Conservation (phyloP, 495 filamentous ascomycete species). For the Polyplosphaeria fusca region DNA sequence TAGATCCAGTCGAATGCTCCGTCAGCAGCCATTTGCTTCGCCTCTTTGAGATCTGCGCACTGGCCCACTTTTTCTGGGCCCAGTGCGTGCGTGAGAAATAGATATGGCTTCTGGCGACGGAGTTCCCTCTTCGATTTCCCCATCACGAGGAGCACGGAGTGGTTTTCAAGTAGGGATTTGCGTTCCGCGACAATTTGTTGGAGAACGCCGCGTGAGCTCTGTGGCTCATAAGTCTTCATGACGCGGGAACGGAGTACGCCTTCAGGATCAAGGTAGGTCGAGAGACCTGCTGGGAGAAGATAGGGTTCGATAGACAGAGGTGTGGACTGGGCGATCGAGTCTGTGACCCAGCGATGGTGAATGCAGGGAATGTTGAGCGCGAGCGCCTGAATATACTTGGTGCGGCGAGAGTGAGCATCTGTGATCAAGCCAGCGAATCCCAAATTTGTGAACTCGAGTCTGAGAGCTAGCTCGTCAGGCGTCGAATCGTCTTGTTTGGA, state of each 20-base stretch:
- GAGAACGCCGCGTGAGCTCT: constrained; percentile 50
- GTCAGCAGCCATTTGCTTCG: constrained; percentile 50
- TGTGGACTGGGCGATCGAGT: constrained; percentile 58
- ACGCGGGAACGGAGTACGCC: constrained; percentile 74
- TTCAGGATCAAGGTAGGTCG: constrained; percentile 57
- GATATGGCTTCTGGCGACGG: constrained; percentile 56
- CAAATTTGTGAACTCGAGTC: constrained; percentile 48
- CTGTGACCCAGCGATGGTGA: constrained; percentile 72
- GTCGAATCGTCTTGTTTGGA: neutral
- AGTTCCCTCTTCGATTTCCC: constrained; percentile 60
- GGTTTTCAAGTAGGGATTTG: constrained; percentile 59
- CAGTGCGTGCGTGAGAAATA: constrained; percentile 75
- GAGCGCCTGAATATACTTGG: constrained; percentile 93
- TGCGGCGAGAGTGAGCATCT: constrained; percentile 79
- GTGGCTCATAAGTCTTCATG: constrained; percentile 58
- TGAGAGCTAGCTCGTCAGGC: constrained; percentile 45
- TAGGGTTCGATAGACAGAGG: constrained; percentile 76
- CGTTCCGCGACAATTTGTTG: constrained; percentile 54
- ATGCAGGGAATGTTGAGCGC: constrained; percentile 86
- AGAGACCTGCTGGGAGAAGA: constrained; percentile 81
- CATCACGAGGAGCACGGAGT: constrained; percentile 72
- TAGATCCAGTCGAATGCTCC: constrained; percentile 76
- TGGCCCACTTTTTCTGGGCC: constrained; percentile 65
- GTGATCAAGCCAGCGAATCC: constrained; percentile 86
- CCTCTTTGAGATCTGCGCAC: constrained; percentile 63